A percentile compares a stretch with the other conserved stretches of the same genome.
Conservation (phyloP, 2,329 filamentous ascomycete genomes). For the Cordyceps sp. region DNA sequence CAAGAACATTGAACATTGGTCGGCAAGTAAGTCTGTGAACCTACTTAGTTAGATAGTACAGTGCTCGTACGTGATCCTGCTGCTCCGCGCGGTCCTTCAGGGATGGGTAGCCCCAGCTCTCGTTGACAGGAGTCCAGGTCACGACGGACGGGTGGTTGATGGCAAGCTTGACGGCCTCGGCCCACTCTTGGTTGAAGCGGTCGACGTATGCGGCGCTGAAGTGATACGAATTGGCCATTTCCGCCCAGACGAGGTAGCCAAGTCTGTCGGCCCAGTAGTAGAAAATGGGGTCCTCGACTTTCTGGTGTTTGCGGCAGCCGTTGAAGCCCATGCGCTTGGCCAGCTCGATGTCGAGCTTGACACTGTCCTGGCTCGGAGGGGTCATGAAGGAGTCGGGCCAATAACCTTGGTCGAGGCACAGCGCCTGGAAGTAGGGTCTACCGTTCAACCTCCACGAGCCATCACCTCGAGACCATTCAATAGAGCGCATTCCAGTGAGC, state of each 20-base stretch:
- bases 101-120: constrained; percentile 46
- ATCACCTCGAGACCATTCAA: constrained; percentile 41
- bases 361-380: constrained; percentile 27
- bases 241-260: constrained; percentile 46
- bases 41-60: constrained; percentile 49
- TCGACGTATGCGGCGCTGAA: constrained; percentile 41
- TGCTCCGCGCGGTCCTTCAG: constrained; percentile 39
- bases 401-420: constrained; percentile 46
- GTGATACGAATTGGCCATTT: constrained; percentile 48
- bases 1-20: too few species aligned
- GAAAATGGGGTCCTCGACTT: constrained; percentile 44
- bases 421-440: constrained; percentile 40
- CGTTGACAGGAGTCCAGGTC: constrained; percentile 50
- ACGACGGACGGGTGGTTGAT: constrained; percentile 49
- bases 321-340: constrained; percentile 46
- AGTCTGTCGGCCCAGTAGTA: constrained; percentile 44
- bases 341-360: constrained; percentile 36
- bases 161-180: constrained; percentile 42
- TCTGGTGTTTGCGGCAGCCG: constrained; percentile 48
- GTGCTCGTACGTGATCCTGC: constrained; percentile 43
- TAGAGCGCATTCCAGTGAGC: constrained; percentile 41
- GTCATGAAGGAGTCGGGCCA: constrained; percentile 46
- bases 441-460: constrained; percentile 42
- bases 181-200: constrained; percentile 49
- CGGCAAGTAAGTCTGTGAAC: constrained; percentile 4